Percentiles rank a stretch among this genome's conserved stretches.
Evolutionary conservation across 2,329 filamentous ascomycete species (phyloP).

Genomic region (Neonectria sp.): DNA sequence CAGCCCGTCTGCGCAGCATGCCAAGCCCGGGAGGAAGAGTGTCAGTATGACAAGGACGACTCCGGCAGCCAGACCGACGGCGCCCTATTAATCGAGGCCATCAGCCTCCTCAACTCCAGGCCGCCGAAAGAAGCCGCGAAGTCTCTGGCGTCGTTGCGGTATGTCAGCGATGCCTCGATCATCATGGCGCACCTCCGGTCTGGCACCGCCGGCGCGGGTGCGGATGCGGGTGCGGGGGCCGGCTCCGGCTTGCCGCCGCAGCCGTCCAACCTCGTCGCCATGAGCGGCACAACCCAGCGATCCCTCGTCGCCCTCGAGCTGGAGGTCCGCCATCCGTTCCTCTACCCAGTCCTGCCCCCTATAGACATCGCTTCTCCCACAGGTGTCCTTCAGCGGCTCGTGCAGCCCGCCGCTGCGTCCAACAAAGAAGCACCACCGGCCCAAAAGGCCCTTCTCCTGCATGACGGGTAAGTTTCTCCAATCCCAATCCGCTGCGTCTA

Average conservation of each 20-base stretch:
- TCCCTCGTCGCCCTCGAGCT: conserved; percentile 5
- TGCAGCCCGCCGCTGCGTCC: not conserved
- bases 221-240: too few species aligned
- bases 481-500: not conserved
- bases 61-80: not conserved
- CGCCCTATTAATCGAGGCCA: not conserved
- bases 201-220: too few species aligned
- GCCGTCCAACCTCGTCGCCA: not conserved
- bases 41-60: conserved; percentile 4
- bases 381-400: not conserved
- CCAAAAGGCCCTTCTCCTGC: not conserved
- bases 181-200: conserved; percentile 4
- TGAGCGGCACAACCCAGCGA: not conserved
- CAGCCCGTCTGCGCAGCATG: conserved; percentile 1
- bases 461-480: not conserved
- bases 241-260: not conserved
- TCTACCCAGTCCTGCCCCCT: not conserved
- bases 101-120: conserved; percentile 2
- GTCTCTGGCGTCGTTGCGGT: not conserved
- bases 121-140: not conserved
- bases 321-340: not conserved
- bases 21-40: not conserved
- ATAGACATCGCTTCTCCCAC: not conserved
- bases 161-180: not conserved
- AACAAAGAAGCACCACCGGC: not conserved